These are phyloP conservation scores for Fraxinus quadrangulata DNA, from an alignment of 257 asterid genomes.

Conservation along the genomic window DNA sequence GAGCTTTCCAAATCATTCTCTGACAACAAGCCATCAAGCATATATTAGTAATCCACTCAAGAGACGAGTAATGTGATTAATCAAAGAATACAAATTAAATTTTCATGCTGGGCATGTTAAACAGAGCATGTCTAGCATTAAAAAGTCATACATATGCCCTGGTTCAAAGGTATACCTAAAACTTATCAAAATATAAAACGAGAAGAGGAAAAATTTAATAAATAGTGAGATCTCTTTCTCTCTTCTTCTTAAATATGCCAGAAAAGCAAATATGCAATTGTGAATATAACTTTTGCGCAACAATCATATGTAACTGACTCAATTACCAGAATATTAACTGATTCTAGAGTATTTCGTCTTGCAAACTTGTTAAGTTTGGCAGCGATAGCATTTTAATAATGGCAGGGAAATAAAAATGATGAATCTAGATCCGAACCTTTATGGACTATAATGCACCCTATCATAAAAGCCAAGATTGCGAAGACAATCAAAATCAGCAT, in stretches of 20 bases:
- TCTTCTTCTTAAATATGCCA: conserved; percentile 18
- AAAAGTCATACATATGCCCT: background rate
- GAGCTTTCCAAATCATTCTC: conserved; percentile 68
- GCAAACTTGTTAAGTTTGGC: background rate
- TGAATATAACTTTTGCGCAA: background rate
- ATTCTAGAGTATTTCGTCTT: conserved; percentile 1
- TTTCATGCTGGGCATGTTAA: background rate
- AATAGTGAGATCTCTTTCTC: background rate
- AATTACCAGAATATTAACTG: conserved; percentile 4
- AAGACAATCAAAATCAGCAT: conserved; percentile 70
- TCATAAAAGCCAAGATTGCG: conserved; percentile 57
- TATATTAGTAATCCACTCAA: conserved; percentile 7
- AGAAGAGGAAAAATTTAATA: background rate
- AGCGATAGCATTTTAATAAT: conserved; percentile 7
- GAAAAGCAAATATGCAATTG: background rate
- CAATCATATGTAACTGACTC: conserved; percentile 15
- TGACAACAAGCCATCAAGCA: conserved; percentile 38
- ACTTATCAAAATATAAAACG: background rate
- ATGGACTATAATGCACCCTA: conserved; percentile 60
- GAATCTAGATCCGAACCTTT: conserved; percentile 54
- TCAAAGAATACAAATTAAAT: conserved; percentile 5
- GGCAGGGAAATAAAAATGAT: background rate
- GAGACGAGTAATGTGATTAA: conserved; percentile 3
- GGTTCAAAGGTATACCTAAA: conserved; percentile 9
- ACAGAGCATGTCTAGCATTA: conserved; percentile 7